These are phyloP conservation scores for Pseudohalonectria lignicola DNA, from an alignment of 2,329 filamentous ascomycete species.

Conservation along the genomic window DNA sequence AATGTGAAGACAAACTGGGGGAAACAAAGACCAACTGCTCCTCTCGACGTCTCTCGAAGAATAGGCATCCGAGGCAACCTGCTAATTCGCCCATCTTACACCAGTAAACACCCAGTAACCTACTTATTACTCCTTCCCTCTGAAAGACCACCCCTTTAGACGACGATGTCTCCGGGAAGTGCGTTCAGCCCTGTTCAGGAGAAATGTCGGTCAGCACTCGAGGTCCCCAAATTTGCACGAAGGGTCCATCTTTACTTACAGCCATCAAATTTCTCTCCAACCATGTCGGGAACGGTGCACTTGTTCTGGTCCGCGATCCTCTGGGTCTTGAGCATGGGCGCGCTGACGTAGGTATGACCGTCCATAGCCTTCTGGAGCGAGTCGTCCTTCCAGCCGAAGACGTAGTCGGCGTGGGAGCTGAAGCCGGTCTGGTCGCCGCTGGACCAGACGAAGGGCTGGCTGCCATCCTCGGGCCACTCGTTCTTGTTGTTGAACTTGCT, in stretches of 20 bases:
- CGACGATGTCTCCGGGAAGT: background rate
- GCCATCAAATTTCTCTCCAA: constrained; percentile 15
- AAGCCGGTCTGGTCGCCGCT: constrained; percentile 23
- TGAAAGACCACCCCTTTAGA: too few species aligned
- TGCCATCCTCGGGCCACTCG: constrained; percentile 24
- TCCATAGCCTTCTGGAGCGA: constrained; percentile 28
- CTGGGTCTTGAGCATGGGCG: constrained; percentile 17
- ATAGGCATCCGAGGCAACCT: too few species aligned
- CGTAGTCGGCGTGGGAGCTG: constrained; percentile 27
- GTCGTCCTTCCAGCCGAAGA: constrained; percentile 31
- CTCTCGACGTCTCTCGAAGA: too few species aligned
- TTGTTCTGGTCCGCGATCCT: constrained; percentile 15
- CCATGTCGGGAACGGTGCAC: constrained; percentile 14
- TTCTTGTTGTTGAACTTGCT: constrained; percentile 21
- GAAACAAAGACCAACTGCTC: too few species aligned
- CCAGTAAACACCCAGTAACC: too few species aligned
- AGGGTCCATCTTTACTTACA: constrained; percentile 12
- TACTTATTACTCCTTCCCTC: too few species aligned
- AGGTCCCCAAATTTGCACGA: background rate
- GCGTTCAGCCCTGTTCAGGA: background rate
- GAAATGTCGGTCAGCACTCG: background rate
- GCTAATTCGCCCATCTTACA: too few species aligned
- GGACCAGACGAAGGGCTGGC: constrained; percentile 29
- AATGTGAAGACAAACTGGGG: too few species aligned
- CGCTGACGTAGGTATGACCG: constrained; percentile 17